Base-by-base conservation (phyloP, 495 filamentous ascomycete genomes). In the Neurospora pannonica region DNA sequence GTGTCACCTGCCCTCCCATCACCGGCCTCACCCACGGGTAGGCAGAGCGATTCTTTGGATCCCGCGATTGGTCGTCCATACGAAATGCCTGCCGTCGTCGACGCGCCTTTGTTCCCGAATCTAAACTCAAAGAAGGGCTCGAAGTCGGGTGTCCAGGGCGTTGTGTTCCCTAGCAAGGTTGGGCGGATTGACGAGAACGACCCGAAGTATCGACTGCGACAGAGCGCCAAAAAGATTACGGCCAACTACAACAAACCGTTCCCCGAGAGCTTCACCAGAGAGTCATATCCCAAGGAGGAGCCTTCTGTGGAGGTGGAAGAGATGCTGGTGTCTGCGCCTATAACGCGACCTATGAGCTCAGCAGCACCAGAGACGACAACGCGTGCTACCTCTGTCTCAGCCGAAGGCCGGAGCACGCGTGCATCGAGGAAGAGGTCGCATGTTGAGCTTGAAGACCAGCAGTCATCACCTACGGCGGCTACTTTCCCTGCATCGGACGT, bases 381-480 rank as follows among this genome's bases (percentile, higher is more conserved):
- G 36, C 79, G 79, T 28, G 40, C 74, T 21, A 78, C 78, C 3
- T 77, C 80, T 2, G 73, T 73, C 10, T 74, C 76, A 13, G 70
- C 79, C 40, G 75, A 80, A 31, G 78, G 78, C 19, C 78, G 79
- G n/a, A 82, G 76, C 76, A 83, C 80, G 19, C 79, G 81, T 34
- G 80, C 80, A 15, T 79, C 85, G 67, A 82, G 82, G 60, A 87
- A 86, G 79, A 76, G 84, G 71, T 78, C 84, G 7, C 79, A 84
- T 80, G 85, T 86, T 70, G 85, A 86, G 8, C 70, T 83, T n/a
- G 85, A 85, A 39, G 82, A 84, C 38, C 79, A 82, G 76, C 76
- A 31, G 54, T 67, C 81, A 38, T 87, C 85, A 13, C 85, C 85
- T 7, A 85, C 79, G n/a, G 77, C 79, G n/a, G 74, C 77, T n/a